Evolutionary conservation across 805 yeast genomes (phyloP), one percentile per base, ranked within the genome.

Genomic region (Kodamaea hsintzibuensis): DNA sequence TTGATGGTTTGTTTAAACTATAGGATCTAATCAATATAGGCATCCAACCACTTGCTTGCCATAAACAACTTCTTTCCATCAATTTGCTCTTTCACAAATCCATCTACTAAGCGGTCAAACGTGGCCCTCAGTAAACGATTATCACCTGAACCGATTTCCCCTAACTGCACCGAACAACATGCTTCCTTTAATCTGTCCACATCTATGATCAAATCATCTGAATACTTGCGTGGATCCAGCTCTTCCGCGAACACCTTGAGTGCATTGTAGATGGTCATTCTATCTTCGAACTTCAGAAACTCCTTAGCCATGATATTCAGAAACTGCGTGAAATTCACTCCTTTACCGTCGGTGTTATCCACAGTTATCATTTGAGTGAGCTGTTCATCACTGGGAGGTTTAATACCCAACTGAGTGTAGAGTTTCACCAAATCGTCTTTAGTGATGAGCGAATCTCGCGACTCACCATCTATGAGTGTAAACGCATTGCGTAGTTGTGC

Each of bases 381-480:
- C 13, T 80, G 76, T 0, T 70, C 69, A 9, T 78, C 79, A 3
- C 70, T 62, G 1, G 79, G 80, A 8, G 70, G 64, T 1, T 70
- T 71, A 47, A 81, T 77, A 0, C 86, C 88, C 13, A 86, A 58
- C 9, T 81, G 79, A 42, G 78, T 72, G 57, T 83, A 78, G 14
- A 86, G 75, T 18, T 79, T 74, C 39, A 70, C 73, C 51, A 92
- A 62, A 67, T 89, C 95, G 0, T 74, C 66, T 30, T 68, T 63
- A 0, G 86, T 72, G 43, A 89, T 83, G 3, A 68, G 64, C 1
- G 91, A 90, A 62, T 91, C 96, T 22, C 86, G 84, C 56, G 77
- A 69, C 40, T 92, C 93, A 38, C 87, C 87, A 64, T 92, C 97
- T 7, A 92, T 82, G 60, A 89, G 68, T 27, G 89, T 83, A 67